Evolutionary conservation across 371 early-diverging fungal species (phyloP).

Genomic region (Massospora cicadina): DNA sequence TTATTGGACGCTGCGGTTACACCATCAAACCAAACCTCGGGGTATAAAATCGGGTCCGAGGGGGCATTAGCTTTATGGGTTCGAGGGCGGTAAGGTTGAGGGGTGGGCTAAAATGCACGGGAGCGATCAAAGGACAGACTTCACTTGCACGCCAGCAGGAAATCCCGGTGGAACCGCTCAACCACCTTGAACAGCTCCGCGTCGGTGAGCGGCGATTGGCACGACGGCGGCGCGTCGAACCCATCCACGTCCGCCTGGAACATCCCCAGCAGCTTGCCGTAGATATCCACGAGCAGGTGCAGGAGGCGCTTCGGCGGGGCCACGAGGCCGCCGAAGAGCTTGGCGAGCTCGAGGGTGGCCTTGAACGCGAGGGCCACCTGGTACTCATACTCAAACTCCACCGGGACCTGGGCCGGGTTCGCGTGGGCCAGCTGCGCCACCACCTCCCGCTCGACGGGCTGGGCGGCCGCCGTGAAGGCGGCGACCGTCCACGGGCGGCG

Average conservation of each 20-base stretch:
- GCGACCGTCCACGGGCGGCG: background rate
- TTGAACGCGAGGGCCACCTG: background rate
- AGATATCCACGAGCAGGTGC: background rate
- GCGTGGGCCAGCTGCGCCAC: background rate
- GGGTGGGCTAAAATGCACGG: too few species aligned
- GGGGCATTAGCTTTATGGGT: too few species aligned
- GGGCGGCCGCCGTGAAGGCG: background rate
- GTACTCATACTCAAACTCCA: background rate
- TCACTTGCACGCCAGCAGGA: background rate
- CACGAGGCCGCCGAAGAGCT: background rate
- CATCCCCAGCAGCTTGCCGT: background rate
- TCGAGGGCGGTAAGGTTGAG: too few species aligned
- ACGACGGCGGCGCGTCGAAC: background rate
- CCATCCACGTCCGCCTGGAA: background rate
- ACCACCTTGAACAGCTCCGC: background rate
- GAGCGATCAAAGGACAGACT: background rate
- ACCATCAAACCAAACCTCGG: too few species aligned
- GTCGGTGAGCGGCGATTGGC: background rate
- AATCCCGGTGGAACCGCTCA: background rate
- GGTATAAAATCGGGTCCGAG: too few species aligned
- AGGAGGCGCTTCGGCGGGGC: background rate
- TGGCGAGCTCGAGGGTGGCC: background rate
- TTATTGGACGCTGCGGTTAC: too few species aligned
- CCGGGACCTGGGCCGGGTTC: background rate
- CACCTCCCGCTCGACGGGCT: background rate